Conservation (phyloP, 1,139 yeast species). For the Scheffersomyces lignicola region DNA sequence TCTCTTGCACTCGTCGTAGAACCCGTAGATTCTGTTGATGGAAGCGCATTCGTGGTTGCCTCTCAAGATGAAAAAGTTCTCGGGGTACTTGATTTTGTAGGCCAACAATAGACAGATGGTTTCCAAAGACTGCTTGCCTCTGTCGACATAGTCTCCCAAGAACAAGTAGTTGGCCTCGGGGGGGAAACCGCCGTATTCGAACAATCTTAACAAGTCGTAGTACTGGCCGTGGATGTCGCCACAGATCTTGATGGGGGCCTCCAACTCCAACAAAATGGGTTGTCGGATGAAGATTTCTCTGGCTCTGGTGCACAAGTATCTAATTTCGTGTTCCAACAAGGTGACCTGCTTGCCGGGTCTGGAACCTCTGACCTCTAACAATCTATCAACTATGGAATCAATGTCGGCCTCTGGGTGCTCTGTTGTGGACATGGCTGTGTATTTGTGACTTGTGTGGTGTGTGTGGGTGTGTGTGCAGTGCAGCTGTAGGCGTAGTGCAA, state of each 20-base stretch:
- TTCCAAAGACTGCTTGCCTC: conserved; percentile 96
- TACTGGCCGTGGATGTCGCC: conserved; percentile 99
- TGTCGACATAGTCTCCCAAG: conserved; percentile 95
- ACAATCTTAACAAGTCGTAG: conserved; percentile 89
- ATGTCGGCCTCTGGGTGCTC: conserved; percentile 90
- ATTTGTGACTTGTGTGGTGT: conserved; percentile 4
- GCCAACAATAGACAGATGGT: conserved; percentile 91
- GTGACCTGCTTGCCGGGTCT: conserved; percentile 98
- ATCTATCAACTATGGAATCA: conserved; percentile 95
- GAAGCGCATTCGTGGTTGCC: conserved; percentile 99
- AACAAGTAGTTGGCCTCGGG: conserved; percentile 97
- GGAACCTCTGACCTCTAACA: conserved; percentile 95
- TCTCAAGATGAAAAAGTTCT: conserved; percentile 89
- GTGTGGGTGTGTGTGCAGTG: conserved; percentile 4
- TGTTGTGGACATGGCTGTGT: conserved; percentile 26
- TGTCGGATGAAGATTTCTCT: conserved; percentile 97
- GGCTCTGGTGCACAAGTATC: conserved; percentile 94
- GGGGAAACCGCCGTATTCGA: conserved; percentile 98
- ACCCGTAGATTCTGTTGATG: conserved; percentile 94
- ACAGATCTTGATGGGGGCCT: conserved; percentile 92
- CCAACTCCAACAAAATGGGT: conserved; percentile 91
- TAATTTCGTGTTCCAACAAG: conserved; percentile 89
- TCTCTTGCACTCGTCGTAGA: conserved; percentile 96
- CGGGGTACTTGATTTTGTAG: conserved; percentile 95
- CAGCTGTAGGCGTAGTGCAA: too few relatives aligned